Base-by-base conservation (phyloP, 805 yeast genomes). In the Myxozyma geophila region DNA sequence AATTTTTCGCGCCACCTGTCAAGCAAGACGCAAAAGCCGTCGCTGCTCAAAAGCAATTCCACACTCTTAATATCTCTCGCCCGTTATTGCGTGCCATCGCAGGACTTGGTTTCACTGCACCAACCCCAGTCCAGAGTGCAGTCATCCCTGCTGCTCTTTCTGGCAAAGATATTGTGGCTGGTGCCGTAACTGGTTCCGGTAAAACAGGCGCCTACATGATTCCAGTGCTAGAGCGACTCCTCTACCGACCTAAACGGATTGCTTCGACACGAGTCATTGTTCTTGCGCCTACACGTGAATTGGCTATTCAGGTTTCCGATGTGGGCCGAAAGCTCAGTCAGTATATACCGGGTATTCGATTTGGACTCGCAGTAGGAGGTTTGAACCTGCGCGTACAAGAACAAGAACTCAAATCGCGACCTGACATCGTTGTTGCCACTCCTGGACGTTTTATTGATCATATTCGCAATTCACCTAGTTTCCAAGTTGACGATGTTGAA, bases 101-200 rank as follows among this genome's bases (percentile, higher is more conserved):
- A 13, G 86, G 86, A 39, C 80, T 95, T 44, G 96, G 96, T 7
- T 95, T 92, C 75, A 74, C 85, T n/a, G 84, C 83, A 55, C 99
- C 99, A 7, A 89, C 98, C 0, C 96, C 97, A 13, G 90, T 95
- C 78, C 99, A 95, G 79, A 82, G 92, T 65, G 89, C 97, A 0
- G 85, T 96, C 8, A 92, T 95, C 66, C 99, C 99, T 13, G 86
- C 93, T 62, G 97, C 97, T 0, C 80, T 95, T 47, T 75, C 90
- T 67, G 99, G 99, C 72, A 93, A 90, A 74, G 99, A 95, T 77
- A 86, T 95, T 57, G 97, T 95, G 72, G 99, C 98, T 17, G 98
- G 98, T 81, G 99, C 99, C 41, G 97, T 90, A 28, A 95, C 99
- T 4, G 99, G 99, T 80, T 93, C 98, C 21, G 99, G 99, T 83